Conservation (phyloP, 2,329 filamentous ascomycete species). For the Hypomyces rosellus region DNA sequence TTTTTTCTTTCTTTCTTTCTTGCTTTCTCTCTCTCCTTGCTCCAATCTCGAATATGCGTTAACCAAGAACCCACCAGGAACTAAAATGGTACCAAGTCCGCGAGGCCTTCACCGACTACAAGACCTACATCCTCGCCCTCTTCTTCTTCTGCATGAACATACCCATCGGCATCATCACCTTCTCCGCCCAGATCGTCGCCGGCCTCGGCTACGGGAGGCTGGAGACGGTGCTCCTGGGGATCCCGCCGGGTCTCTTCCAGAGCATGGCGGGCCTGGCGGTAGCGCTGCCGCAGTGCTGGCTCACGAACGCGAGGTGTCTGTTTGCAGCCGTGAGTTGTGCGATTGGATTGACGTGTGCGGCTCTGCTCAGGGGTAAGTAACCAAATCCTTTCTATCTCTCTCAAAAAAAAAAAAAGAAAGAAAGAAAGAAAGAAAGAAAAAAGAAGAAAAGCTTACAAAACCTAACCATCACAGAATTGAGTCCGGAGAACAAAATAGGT, state of each 20-base stretch:
- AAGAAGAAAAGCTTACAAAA: no score
- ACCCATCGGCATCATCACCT: conserved; percentile 27
- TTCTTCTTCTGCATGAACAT: conserved; percentile 22
- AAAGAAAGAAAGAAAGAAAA: no score
- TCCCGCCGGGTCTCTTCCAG: conserved; percentile 8
- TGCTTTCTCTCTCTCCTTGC: not conserved
- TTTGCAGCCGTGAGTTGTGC: conserved; percentile 11
- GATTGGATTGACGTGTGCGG: conserved; percentile 8
- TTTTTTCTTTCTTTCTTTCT: no score
- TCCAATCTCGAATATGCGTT: no score
- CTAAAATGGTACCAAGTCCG: conserved; percentile 24
- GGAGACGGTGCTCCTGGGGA: conserved; percentile 11
- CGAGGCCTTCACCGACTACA: conserved; percentile 27
- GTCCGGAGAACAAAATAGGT: conserved; percentile 36
- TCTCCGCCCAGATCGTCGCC: conserved; percentile 32
- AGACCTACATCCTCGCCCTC: conserved; percentile 25
- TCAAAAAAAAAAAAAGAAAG: not conserved
- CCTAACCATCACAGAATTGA: conserved; percentile 12
- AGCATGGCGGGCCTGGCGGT: conserved; percentile 6
- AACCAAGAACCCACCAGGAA: conserved; percentile 6
- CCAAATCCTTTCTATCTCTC: not conserved
- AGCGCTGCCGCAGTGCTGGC: conserved; percentile 10
- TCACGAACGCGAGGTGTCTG: conserved; percentile 12
- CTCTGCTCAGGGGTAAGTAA: not conserved
- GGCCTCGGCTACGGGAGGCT: conserved; percentile 14